A percentile compares a stretch with the other conserved stretches of the same genome.
These are phyloP conservation scores for Aspergillus chevalieri DNA, from an alignment of 2,329 filamentous ascomycete species.

Conservation along the genomic window DNA sequence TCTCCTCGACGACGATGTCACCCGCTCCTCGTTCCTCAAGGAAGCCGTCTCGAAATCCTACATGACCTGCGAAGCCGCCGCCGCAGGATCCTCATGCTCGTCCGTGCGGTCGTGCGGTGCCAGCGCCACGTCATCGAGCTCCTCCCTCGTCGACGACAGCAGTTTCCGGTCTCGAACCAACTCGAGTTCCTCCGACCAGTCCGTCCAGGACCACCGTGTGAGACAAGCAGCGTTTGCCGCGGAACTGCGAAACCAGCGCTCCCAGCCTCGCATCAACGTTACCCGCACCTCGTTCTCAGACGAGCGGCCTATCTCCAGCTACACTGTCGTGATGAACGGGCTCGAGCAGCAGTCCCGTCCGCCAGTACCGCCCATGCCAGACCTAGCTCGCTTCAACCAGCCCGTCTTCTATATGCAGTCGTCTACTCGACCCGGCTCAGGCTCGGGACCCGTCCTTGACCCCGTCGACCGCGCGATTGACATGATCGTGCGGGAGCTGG, in stretches of 20 bases:
- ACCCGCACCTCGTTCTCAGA: conserved; percentile 19
- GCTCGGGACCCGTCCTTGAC: conserved; percentile 36
- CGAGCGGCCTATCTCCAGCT: conserved; percentile 37
- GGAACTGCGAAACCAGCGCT: conserved; percentile 26
- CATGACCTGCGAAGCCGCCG: conserved; percentile 35
- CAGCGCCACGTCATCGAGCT: conserved; percentile 4
- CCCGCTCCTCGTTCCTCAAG: conserved; percentile 53
- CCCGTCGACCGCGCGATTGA: conserved; percentile 53
- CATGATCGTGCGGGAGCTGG: conserved; percentile 52
- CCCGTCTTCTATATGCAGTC: conserved; percentile 14
- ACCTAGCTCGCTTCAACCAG: conserved; percentile 2
- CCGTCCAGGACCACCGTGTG: conserved; percentile 16
- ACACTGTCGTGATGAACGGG: conserved; percentile 29
- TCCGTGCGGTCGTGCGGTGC: conserved; percentile 3
- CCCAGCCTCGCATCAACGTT: conserved; percentile 8
- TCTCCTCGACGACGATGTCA: conserved; percentile 40
- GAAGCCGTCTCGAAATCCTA: conserved; percentile 57
- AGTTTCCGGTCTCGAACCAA: background rate
- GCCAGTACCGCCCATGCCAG: conserved; percentile 3
- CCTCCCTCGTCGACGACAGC: background rate
- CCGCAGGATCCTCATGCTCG: background rate
- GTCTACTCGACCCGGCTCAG: background rate
- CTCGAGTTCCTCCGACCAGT: background rate
- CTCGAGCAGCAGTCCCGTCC: conserved; percentile 17
- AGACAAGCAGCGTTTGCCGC: conserved; percentile 28